phyloP scores from a whole-genome alignment of 2,329 filamentous ascomycete species.

The Aspergillus sp. region DNA sequence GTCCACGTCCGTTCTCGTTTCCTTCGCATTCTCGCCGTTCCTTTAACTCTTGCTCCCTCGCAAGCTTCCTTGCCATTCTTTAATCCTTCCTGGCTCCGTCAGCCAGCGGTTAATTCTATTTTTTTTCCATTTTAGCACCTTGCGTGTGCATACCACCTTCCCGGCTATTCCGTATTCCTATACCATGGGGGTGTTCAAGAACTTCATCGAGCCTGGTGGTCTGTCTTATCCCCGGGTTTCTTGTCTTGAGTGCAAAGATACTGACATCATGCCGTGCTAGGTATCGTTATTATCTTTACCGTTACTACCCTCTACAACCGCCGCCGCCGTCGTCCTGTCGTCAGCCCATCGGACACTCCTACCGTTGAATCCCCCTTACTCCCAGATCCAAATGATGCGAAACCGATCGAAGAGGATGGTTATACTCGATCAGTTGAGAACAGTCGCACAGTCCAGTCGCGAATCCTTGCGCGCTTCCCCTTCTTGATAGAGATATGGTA shows the following conservation, averaged over 20 bases:
- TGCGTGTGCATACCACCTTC: background rate
- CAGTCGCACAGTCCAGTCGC: constrained; percentile 19
- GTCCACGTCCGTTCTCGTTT: background rate
- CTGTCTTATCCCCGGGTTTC: background rate
- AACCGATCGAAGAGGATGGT: background rate
- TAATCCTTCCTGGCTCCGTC: background rate
- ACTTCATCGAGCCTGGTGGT: constrained; percentile 21
- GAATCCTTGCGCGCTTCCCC: constrained; percentile 27
- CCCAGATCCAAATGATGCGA: constrained; percentile 2
- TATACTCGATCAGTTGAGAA: constrained; percentile 1
- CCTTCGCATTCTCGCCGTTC: background rate
- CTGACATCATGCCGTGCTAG: constrained; percentile 1
- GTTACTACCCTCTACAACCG: constrained; percentile 17
- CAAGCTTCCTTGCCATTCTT: background rate
- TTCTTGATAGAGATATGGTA: constrained; percentile 36
- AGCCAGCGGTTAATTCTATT: background rate
- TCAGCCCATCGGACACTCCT: constrained; percentile 6
- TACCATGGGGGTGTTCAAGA: constrained; percentile 14
- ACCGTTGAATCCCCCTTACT: constrained; percentile 17
- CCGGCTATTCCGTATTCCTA: background rate
- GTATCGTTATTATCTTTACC: constrained; percentile 16
- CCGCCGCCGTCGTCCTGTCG: constrained; percentile 1
- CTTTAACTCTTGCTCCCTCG: background rate
- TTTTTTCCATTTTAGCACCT: background rate
- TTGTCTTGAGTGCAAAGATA: background rate